Evolutionary conservation across 768 basidiomycete genomes (phyloP).

Genomic region (Dioszegia hungarica): DNA sequence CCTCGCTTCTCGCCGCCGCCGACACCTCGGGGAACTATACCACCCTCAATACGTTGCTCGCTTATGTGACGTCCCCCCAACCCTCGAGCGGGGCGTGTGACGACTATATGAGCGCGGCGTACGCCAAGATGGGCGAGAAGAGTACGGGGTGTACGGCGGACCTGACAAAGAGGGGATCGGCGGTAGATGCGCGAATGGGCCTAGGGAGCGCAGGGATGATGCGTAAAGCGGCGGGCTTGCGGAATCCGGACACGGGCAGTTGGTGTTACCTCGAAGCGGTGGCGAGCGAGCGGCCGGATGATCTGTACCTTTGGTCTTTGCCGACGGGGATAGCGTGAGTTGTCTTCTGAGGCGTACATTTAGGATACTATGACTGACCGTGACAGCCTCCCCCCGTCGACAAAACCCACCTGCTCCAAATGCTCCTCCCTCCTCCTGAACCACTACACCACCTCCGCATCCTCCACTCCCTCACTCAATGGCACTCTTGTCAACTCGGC

Average conservation of each 20-base stretch:
- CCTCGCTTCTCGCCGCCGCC: conserved; percentile 15
- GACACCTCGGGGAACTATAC: conserved; percentile 20
- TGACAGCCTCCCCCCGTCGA: conserved; percentile 26
- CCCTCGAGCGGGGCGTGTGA: conserved; percentile 17
- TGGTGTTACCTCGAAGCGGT: conserved; percentile 41
- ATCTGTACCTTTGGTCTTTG: conserved; percentile 38
- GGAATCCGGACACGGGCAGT: conserved; percentile 23
- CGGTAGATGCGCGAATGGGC: conserved; percentile 18
- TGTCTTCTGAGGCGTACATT: background rate
- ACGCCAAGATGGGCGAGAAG: conserved; percentile 11
- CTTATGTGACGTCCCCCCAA: conserved; percentile 20
- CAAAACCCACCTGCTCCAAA: conserved; percentile 35
- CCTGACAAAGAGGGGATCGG: conserved; percentile 19
- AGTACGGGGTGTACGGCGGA: conserved; percentile 24
- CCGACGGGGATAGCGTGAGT: conserved; percentile 37
- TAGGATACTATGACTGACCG: background rate
- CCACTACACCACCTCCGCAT: conserved; percentile 17
- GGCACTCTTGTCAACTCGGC: conserved; percentile 25
- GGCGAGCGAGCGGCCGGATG: conserved; percentile 22
- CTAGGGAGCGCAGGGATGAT: conserved; percentile 32
- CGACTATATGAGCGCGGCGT: conserved; percentile 15
- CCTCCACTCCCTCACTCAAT: conserved; percentile 28
- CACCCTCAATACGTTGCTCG: conserved; percentile 26
- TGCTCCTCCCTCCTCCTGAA: conserved; percentile 30
- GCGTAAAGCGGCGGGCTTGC: conserved; percentile 17